These are phyloP conservation scores for Cryphonectria radicalis DNA, from an alignment of 2,329 filamentous ascomycete genomes.

Conservation along the genomic window DNA sequence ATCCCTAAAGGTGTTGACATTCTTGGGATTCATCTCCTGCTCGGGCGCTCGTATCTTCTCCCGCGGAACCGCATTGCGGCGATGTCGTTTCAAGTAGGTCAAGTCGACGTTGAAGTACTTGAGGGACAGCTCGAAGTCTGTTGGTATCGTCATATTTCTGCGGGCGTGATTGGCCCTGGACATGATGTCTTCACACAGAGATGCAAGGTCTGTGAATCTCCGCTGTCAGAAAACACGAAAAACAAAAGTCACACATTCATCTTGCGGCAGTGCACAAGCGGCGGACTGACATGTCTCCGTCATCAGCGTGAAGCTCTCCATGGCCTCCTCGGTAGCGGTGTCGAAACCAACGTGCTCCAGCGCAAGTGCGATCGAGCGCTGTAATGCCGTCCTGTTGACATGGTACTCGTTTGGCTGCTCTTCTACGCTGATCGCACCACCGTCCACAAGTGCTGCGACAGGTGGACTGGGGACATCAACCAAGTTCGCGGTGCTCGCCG, in stretches of 20 bases:
- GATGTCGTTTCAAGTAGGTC: slow-evolving; percentile 58
- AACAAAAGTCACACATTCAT: not conserved
- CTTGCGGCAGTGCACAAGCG: not conserved
- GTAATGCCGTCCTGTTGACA: slow-evolving; percentile 49
- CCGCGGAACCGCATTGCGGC: slow-evolving; percentile 55
- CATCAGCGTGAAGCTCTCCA: slow-evolving; percentile 61
- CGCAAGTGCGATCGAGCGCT: slow-evolving; percentile 59
- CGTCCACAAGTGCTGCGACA: slow-evolving; percentile 9
- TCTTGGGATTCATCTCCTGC: slow-evolving; percentile 39
- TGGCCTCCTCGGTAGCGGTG: slow-evolving; percentile 56
- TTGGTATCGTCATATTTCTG: slow-evolving; percentile 57
- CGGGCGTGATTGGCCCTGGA: slow-evolving; percentile 52
- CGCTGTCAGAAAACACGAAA: slow-evolving; percentile 2
- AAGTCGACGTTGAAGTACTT: slow-evolving; percentile 56
- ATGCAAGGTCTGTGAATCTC: slow-evolving; percentile 49
- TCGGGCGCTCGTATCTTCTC: slow-evolving; percentile 45
- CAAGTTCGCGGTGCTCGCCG: slow-evolving; percentile 26
- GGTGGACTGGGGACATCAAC: slow-evolving; percentile 14
- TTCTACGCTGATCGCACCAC: slow-evolving; percentile 12
- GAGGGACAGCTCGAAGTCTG: slow-evolving; percentile 61
- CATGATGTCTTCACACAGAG: slow-evolving; percentile 54
- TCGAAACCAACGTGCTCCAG: slow-evolving; percentile 64
- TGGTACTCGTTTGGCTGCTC: slow-evolving; percentile 35
- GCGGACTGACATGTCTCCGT: slow-evolving; percentile 60
- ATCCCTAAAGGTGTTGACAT: slow-evolving; percentile 29